These are phyloP conservation scores for Pseudopediastrum boryanum DNA, from an alignment of 139 green algal species.

Conservation along the genomic window DNA sequence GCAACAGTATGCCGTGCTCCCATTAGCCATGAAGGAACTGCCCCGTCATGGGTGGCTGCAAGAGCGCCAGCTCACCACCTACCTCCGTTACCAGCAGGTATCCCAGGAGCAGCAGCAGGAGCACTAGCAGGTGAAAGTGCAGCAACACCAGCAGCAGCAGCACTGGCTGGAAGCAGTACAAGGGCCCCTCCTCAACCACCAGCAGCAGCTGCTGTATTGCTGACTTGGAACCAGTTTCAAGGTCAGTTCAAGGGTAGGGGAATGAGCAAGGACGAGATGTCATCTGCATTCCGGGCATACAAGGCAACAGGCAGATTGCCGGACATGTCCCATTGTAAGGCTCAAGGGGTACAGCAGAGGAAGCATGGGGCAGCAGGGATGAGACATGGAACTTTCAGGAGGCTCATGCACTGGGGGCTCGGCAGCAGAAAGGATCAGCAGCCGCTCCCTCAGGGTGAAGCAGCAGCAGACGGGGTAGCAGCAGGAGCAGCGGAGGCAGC, in stretches of 20 bases:
- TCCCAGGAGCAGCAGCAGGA: not conserved
- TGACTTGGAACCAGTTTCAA: constrained; percentile 25
- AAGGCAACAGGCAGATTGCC: constrained; percentile 1
- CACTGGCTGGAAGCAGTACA: not conserved
- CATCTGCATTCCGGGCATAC: constrained; percentile 19
- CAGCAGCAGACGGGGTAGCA: not conserved
- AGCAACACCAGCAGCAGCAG: constrained; percentile 1
- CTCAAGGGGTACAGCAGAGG: no score
- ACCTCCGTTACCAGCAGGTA: no score
- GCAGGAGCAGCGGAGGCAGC: not conserved
- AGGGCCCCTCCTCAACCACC: not conserved
- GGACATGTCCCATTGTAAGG: no score
- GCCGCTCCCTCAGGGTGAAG: not conserved
- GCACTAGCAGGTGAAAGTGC: not conserved
- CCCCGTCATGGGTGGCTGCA: no score
- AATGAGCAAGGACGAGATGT: constrained; percentile 11
- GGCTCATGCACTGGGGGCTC: not conserved
- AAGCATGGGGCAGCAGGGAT: no score
- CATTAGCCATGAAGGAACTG: no score
- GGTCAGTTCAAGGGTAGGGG: constrained; percentile 15
- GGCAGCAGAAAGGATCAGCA: not conserved
- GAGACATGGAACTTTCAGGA: no score
- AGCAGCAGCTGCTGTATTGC: not conserved
- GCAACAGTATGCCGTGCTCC: no score
- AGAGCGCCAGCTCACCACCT: no score